Evolutionary conservation across 2,329 filamentous ascomycete genomes (phyloP).

Genomic region (Teratosphaeria nubilosa): DNA sequence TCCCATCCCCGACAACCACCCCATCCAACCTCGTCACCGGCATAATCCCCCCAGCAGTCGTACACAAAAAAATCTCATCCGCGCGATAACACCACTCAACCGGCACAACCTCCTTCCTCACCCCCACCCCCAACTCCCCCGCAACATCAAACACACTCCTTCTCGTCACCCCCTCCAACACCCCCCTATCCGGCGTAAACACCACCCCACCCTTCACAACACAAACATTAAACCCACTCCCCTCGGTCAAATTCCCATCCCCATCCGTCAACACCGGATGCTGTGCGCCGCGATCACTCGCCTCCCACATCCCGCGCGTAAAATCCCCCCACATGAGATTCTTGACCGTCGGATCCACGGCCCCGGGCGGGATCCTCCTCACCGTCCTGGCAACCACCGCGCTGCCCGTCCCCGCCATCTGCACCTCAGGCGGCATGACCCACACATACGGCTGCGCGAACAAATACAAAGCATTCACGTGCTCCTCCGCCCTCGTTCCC

Average conservation of each 20-base stretch:
- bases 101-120: slow-evolving; percentile 34
- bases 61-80: slow-evolving; percentile 45
- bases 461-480: slow-evolving; percentile 37
- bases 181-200: slow-evolving; percentile 39
- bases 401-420: slow-evolving; percentile 29
- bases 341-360: slow-evolving; percentile 44
- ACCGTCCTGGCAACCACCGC: slow-evolving; percentile 40
- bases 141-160: slow-evolving; percentile 38
- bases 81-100: slow-evolving; percentile 31
- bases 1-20: slow-evolving; percentile 30
- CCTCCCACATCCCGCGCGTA: slow-evolving; percentile 37
- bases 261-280: slow-evolving; percentile 45
- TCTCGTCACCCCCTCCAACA: slow-evolving; percentile 40
- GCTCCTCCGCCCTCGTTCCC: slow-evolving; percentile 24
- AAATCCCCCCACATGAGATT: slow-evolving; percentile 42
- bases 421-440: slow-evolving; percentile 40
- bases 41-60: slow-evolving; percentile 45
- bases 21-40: slow-evolving; percentile 41
- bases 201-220: slow-evolving; percentile 37
- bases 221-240: slow-evolving; percentile 41
- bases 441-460: slow-evolving; percentile 41
- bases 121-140: slow-evolving; percentile 23
- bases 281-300: slow-evolving; percentile 34
- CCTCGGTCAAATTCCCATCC: slow-evolving; percentile 41
- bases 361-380: slow-evolving; percentile 34